These are phyloP conservation scores for Posidonia oceanica DNA, from an alignment of 116 monocot species.

Conservation along the genomic window DNA sequence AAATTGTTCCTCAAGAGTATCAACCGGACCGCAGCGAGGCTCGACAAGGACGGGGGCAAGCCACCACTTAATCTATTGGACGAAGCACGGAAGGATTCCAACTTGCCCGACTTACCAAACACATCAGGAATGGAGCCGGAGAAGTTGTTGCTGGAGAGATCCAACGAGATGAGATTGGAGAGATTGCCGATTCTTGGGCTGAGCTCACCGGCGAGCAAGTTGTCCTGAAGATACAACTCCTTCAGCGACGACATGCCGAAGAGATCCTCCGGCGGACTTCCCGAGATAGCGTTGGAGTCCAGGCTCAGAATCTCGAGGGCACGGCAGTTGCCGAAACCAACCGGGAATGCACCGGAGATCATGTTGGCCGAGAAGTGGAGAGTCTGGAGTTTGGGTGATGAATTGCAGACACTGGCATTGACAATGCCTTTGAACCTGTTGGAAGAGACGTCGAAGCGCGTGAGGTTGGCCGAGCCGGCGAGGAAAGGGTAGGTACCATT, in stretches of 20 bases:
- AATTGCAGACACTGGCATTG: conserved; percentile 33
- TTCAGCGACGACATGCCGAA: conserved; percentile 43
- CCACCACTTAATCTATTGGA: conserved; percentile 40
- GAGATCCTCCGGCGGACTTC: conserved; percentile 51
- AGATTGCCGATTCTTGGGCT: conserved; percentile 49
- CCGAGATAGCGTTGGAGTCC: conserved; percentile 33
- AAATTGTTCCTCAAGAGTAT: conserved; percentile 71
- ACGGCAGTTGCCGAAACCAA: conserved; percentile 55
- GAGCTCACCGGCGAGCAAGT: conserved; percentile 35
- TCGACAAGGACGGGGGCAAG: conserved; percentile 52
- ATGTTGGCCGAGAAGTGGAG: conserved; percentile 44
- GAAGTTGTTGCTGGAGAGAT: conserved; percentile 60
- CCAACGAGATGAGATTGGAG: conserved; percentile 49
- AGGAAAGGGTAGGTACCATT: conserved; percentile 47
- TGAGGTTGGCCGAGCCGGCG: conserved; percentile 21
- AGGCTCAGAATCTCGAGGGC: conserved; percentile 37
- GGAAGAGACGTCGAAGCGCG: conserved; percentile 34
- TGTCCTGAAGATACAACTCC: conserved; percentile 30
- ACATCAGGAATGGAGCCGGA: conserved; percentile 34
- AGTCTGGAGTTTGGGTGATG: conserved; percentile 16
- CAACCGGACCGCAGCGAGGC: conserved; percentile 23
- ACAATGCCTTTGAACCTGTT: conserved; percentile 48
- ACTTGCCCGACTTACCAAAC: conserved; percentile 25
- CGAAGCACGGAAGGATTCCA: conserved; percentile 47
- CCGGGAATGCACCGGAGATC: conserved; percentile 45